These are phyloP conservation scores for Picea abies DNA, from an alignment of 83 land plant genomes.

Conservation along the genomic window DNA sequence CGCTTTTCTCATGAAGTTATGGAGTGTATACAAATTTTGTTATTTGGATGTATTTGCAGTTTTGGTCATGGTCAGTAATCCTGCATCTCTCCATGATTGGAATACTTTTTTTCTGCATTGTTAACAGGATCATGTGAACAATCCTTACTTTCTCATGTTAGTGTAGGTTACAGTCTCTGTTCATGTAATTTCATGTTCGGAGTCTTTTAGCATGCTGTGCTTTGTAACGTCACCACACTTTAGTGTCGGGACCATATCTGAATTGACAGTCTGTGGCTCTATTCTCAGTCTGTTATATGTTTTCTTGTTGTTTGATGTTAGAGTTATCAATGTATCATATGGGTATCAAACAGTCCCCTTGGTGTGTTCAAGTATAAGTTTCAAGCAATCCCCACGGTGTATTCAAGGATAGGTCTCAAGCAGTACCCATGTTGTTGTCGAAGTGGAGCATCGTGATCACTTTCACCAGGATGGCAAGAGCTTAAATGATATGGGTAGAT, in stretches of 20 bases:
- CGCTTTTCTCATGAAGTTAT: background rate
- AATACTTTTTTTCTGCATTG: background rate
- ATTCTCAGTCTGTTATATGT: too few species aligned
- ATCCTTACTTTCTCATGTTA: background rate
- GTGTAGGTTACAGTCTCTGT: background rate
- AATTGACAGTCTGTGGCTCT: too few species aligned
- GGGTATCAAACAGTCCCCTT: background rate
- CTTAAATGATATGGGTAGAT: background rate
- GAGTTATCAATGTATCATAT: too few species aligned
- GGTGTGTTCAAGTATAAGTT: background rate
- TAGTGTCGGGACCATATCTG: too few species aligned
- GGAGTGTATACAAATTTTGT: background rate
- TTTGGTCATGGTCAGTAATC: background rate
- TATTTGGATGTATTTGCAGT: conserved; percentile 1
- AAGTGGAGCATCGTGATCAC: background rate
- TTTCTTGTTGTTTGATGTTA: too few species aligned
- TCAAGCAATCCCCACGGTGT: background rate
- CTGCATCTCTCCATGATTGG: background rate
- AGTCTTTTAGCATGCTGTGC: background rate
- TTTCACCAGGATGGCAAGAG: background rate
- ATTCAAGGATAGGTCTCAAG: background rate
- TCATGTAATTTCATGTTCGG: background rate
- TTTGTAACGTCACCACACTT: too few species aligned
- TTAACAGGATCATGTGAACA: background rate
- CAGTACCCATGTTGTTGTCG: background rate